Base-by-base conservation (phyloP, 441 rosid species). In the Dalechampia spathulata region DNA sequence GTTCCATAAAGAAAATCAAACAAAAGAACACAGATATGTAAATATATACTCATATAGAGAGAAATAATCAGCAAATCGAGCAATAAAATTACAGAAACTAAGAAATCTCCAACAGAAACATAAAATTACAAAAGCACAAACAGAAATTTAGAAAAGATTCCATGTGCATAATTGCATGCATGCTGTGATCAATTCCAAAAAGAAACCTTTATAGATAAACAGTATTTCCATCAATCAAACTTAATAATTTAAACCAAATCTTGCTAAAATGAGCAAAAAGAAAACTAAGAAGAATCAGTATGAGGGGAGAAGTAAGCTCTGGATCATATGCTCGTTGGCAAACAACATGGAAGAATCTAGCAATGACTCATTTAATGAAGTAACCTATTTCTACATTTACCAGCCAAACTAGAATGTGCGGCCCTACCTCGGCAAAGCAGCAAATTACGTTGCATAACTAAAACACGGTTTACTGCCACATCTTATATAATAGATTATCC, bases 91-190 rank as follows among this genome's bases (percentile, higher is more conserved):
- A 34, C 6, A 19, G 15, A 32, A 22, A 42, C 20, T 2, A 30
- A 30, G 32, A 21, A 25, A 27, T 17, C 27, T 30, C 21, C 37
- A 58, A 36, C 12, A 36, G 30, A 36, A 10, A 19, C 26, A 17
- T 17, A 43, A 39, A 37, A 42, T 11, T 49, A 27, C 19, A 14
- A 4, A 49, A 60, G 15, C 17, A 37, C 23, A 17, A 40, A 49
- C 17, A 22, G 26, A 16, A 53, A 38, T n/a, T 32, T 17, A 51
- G 43, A 55, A 41, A 48, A 38, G 3, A 49, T 63, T 62, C 30
- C 15, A 20, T 42, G 21, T 6, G 39, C 43, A 10, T 37, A 51
- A 57, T 28, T 34, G 36, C 43, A 17, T 7, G 15, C 17, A 42
- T 64, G 16, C 34, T 27, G 6, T n/a, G 38, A 57, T 34, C 30